These are phyloP conservation scores for Alternaria sp. DNA, from an alignment of 2,329 filamentous ascomycete genomes.

Conservation along the genomic window DNA sequence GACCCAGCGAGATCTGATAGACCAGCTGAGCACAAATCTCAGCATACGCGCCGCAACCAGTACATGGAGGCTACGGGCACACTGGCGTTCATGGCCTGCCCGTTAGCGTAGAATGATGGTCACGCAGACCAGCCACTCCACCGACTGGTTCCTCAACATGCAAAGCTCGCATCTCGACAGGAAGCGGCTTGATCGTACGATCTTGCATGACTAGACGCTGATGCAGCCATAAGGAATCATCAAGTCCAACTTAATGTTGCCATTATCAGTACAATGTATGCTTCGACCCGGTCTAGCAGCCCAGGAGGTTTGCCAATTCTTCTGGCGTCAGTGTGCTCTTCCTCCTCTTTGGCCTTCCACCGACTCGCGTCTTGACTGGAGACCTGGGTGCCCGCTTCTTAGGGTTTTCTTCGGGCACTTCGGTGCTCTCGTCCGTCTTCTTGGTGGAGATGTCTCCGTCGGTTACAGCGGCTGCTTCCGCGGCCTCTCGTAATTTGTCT, in stretches of 20 bases:
- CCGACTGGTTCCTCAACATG: constrained; percentile 14
- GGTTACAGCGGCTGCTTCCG: constrained; percentile 52
- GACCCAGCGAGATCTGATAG: background rate
- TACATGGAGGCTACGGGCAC: constrained; percentile 20
- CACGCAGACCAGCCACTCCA: constrained; percentile 17
- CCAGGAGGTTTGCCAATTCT: constrained; percentile 67
- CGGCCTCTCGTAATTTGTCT: constrained; percentile 58
- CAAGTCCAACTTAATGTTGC: constrained; percentile 11
- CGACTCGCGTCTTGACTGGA: constrained; percentile 58
- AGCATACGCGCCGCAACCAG: constrained; percentile 24
- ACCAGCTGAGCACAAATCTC: constrained; percentile 2
- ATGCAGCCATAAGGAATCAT: constrained; percentile 20
- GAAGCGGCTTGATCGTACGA: constrained; percentile 3
- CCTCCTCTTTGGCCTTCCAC: constrained; percentile 68
- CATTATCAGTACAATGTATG: constrained; percentile 10
- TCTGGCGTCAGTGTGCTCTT: constrained; percentile 79
- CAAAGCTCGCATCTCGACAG: constrained; percentile 10
- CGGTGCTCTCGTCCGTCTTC: constrained; percentile 27
- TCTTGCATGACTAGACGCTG: constrained; percentile 20
- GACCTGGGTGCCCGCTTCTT: constrained; percentile 38
- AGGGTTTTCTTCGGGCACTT: constrained; percentile 31
- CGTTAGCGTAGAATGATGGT: constrained; percentile 12
- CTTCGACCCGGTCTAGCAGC: constrained; percentile 28
- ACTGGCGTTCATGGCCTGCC: constrained; percentile 13
- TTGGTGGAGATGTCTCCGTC: constrained; percentile 10